Conservation (phyloP, 805 yeast species). For the Candida pseudoglaebosa region DNA sequence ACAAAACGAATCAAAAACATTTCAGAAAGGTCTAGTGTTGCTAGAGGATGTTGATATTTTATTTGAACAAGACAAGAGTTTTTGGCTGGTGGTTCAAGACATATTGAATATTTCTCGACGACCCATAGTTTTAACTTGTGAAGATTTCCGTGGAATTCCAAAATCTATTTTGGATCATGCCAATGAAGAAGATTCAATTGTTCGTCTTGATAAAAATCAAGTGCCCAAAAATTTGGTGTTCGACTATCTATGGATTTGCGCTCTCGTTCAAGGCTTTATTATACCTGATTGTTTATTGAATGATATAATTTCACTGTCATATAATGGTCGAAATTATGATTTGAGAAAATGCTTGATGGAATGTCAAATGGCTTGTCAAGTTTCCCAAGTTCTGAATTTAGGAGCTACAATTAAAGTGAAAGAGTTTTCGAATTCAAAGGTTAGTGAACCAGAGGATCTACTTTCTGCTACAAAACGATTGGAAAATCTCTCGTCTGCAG, state of each 20-base stretch:
- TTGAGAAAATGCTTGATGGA: constrained; percentile 44
- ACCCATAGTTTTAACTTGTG: constrained; percentile 69
- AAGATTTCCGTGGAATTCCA: constrained; percentile 47
- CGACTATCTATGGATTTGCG: constrained; percentile 41
- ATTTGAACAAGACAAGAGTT: constrained; percentile 71
- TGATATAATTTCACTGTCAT: constrained; percentile 18
- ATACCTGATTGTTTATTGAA: constrained; percentile 27
- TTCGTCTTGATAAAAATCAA: constrained; percentile 25
- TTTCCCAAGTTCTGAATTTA: too few relatives aligned
- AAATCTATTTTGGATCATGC: constrained; percentile 43
- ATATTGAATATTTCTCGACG: constrained; percentile 58
- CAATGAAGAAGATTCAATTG: constrained; percentile 35
- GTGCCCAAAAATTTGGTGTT: constrained; percentile 13
- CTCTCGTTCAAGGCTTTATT: constrained; percentile 30
- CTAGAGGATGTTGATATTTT: constrained; percentile 84
- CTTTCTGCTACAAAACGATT: constrained; percentile 9
- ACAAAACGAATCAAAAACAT: constrained; percentile 18
- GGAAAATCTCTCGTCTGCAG: constrained; percentile 26
- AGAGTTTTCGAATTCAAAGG: too few relatives aligned
- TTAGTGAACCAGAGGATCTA: constrained; percentile 4
- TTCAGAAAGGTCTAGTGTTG: constrained; percentile 64
- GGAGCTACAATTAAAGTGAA: too few relatives aligned
- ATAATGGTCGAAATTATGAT: constrained; percentile 26
- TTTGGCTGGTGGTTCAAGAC: constrained; percentile 71
- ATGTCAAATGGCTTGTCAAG: constrained; percentile 40